Conservation (phyloP, 2,329 filamentous ascomycete species). For the Chaetomiaceae sp. region DNA sequence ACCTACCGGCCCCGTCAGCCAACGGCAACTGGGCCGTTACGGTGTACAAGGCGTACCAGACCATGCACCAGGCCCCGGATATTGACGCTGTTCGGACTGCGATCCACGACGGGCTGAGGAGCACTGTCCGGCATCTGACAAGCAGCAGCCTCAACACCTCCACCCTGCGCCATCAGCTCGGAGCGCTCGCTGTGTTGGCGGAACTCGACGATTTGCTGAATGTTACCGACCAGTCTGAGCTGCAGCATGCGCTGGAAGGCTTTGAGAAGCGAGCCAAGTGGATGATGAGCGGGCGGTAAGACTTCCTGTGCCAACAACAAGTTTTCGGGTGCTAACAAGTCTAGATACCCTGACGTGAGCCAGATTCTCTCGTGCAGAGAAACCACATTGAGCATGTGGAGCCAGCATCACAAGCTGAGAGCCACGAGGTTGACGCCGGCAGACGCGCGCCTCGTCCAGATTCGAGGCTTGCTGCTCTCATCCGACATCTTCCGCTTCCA, state of each 20-base stretch:
- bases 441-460: slow-evolving; percentile 66
- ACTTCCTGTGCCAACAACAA: neutral
- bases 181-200: slow-evolving; percentile 66
- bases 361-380: slow-evolving; percentile 78
- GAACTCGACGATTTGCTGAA: slow-evolving; percentile 77
- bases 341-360: slow-evolving; percentile 70
- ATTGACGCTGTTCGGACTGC: slow-evolving; percentile 48
- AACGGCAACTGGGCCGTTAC: slow-evolving; percentile 61
- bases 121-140: slow-evolving; percentile 56
- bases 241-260: slow-evolving; percentile 56
- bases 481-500: slow-evolving; percentile 75
- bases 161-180: slow-evolving; percentile 51
- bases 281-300: slow-evolving; percentile 76
- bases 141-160: slow-evolving; percentile 46
- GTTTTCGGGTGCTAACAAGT: slow-evolving; percentile 23
- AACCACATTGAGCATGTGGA: slow-evolving; percentile 75
- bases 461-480: slow-evolving; percentile 70
- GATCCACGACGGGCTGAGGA: slow-evolving; percentile 60
- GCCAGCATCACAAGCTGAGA: slow-evolving; percentile 62
- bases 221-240: slow-evolving; percentile 53
- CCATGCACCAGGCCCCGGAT: slow-evolving; percentile 63
- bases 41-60: slow-evolving; percentile 77
- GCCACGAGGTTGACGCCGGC: slow-evolving; percentile 52
- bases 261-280: slow-evolving; percentile 66
- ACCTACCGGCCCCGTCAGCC: slow-evolving; percentile 67